Evolutionary conservation across 2,329 filamentous ascomycete genomes (phyloP), one percentile per base, ranked within the genome.

Genomic region (Epichloe typhina): DNA sequence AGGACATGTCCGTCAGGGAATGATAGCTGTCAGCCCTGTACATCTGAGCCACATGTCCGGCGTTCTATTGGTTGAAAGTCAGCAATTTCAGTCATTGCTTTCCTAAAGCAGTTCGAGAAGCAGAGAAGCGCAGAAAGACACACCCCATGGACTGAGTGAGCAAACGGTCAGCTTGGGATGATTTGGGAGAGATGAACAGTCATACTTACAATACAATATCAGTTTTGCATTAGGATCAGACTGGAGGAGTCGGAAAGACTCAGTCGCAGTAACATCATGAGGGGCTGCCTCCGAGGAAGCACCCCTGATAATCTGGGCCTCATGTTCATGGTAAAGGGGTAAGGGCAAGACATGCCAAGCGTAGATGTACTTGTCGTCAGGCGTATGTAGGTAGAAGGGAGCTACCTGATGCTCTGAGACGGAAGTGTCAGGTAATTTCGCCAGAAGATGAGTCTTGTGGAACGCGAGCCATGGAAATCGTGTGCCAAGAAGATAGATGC

Each of bases 331-430:
- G 64, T 94, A 95, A 0, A 88, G 71, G 48, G 84, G 80, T 6
- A 94, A 68, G 0, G 91, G 91, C 46, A 96, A 70, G 50, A 97
- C 76, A 62, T 96, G 91, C 91, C 91, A 97, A 26, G 86, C 86
- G 62, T 93, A 94, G 17, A 97, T 70, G 2, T 72, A 80, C 65
- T 90, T 83, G 39, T 82, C 80, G 64, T 96, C 90, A 1, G 80
- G 72, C 0, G 88, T 93, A 4, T 69, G 70, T 38, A 97, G 68
- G 46, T 79, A 81, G 64, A 97, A 96, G 0, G 86, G 86, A 5
- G 88, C 89, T 3, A 95, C 85, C 69, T 97, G 91, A 58, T 89
- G 88, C 62, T 81, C 86, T 91, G 58, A 17, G 3, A 4, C 4
- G 6, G 17, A 35, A 49, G 13, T 23, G 11, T 21, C 19, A 39